Percentiles rank a stretch among this genome's conserved stretches.
Conservation (phyloP, 352 stramenopile genomes). For the Pythium aristosporum region DNA sequence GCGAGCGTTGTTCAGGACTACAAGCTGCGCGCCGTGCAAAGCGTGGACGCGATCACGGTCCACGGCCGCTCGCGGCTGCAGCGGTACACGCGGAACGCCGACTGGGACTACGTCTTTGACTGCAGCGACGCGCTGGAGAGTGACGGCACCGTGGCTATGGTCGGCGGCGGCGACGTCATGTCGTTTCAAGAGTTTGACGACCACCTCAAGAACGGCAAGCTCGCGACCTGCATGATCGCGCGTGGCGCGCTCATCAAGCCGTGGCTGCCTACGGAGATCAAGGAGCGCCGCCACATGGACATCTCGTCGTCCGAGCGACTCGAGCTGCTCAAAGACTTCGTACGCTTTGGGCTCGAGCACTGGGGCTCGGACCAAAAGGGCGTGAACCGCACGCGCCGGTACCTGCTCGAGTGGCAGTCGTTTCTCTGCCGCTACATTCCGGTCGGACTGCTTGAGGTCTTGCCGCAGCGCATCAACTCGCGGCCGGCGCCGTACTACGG, state of each 20-base stretch:
- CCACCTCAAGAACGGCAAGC: constrained; percentile 78
- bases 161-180: constrained; percentile 91
- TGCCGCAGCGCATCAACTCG: constrained; percentile 98
- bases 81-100: constrained; percentile 96
- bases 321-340: constrained; percentile 97
- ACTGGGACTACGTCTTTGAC: constrained; percentile 98
- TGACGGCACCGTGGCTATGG: constrained; percentile 59
- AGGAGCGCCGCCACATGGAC: constrained; percentile 96
- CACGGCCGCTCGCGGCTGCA: constrained; percentile 97
- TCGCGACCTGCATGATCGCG: constrained; percentile 89
- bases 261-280: constrained; percentile 99
- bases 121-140: constrained; percentile 68
- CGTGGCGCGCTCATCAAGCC: constrained; percentile 98
- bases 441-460: constrained; percentile 93
- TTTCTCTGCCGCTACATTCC: constrained; percentile 98
- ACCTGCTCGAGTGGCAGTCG: constrained; percentile 99
- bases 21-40: constrained; percentile 60
- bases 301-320: constrained; percentile 96
- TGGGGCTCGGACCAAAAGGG: constrained; percentile 98
- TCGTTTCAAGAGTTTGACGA: constrained; percentile 83
- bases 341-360: constrained; percentile 97
- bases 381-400: constrained; percentile 97
- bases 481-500: constrained; percentile 92
- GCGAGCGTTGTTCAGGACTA: constrained; percentile 75
- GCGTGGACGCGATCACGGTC: constrained; percentile 81